phyloP scores from a whole-genome alignment of 2,329 filamentous ascomycete genomes.

The Falciphora oryzae region DNA sequence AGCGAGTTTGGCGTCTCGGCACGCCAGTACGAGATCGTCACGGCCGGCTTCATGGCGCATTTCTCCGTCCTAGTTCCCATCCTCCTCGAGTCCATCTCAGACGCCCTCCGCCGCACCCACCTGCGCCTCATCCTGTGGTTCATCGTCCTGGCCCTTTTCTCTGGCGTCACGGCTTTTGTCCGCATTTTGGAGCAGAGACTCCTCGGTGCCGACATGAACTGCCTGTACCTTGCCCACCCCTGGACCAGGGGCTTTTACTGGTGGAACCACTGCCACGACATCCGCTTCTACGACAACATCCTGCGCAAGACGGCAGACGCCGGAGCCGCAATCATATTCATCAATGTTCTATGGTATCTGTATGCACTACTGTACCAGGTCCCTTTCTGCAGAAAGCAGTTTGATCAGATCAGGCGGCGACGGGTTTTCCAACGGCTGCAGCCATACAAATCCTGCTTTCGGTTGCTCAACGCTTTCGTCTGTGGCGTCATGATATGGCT shows the following conservation, averaged over 20 bases:
- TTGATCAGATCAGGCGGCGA: not conserved
- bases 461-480: constrained; percentile 14
- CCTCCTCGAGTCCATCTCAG: constrained; percentile 15
- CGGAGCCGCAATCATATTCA: constrained; percentile 11
- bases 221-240: not conserved
- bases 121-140: constrained; percentile 20
- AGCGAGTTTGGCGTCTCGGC: constrained; percentile 16
- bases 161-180: constrained; percentile 16
- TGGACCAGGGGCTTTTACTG: constrained; percentile 4
- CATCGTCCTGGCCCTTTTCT: constrained; percentile 15
- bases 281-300: not conserved
- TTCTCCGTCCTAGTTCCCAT: constrained; percentile 18
- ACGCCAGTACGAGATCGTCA: constrained; percentile 17
- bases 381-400: constrained; percentile 13
- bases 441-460: constrained; percentile 14
- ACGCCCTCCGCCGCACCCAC: constrained; percentile 14
- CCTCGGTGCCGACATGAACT: not conserved
- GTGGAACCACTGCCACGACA: constrained; percentile 10
- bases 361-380: constrained; percentile 13
- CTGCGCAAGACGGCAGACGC: not conserved
- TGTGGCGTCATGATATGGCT: constrained; percentile 23
- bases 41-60: constrained; percentile 16
- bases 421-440: not conserved
- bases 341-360: constrained; percentile 11
- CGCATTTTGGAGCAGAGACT: constrained; percentile 4